A percentile compares a stretch with the other conserved stretches of the same genome.
phyloP scores from a whole-genome alignment of 495 filamentous ascomycete genomes.

The Baudoinia panamericana region DNA sequence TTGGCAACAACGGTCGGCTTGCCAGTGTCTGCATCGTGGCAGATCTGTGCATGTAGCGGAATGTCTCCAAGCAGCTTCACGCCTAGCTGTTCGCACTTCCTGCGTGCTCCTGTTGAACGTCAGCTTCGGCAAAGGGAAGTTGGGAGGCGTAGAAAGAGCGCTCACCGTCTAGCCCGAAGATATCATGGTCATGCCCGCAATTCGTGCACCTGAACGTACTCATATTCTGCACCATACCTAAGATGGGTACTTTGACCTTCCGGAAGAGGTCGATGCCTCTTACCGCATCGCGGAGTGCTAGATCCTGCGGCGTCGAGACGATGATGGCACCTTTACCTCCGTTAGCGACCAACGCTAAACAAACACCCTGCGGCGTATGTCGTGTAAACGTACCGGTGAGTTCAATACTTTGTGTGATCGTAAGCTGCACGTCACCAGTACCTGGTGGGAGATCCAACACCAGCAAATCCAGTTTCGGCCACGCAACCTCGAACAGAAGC shows the following conservation, averaged over 20 bases:
- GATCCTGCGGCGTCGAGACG: constrained; percentile 83
- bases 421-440: constrained; percentile 88
- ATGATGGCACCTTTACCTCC: constrained; percentile 59
- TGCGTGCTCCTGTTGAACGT: constrained; percentile 18
- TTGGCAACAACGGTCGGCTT: constrained; percentile 85
- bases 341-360: background rate
- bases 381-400: constrained; percentile 49
- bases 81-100: constrained; percentile 48
- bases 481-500: constrained; percentile 83
- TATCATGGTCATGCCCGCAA: constrained; percentile 58
- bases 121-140: background rate
- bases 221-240: constrained; percentile 98
- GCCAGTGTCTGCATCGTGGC: constrained; percentile 76
- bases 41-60: constrained; percentile 75
- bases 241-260: constrained; percentile 60
- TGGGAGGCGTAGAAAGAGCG: background rate
- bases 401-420: constrained; percentile 78
- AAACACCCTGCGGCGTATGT: too few relatives aligned
- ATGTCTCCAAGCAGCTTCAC: constrained; percentile 78
- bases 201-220: constrained; percentile 68
- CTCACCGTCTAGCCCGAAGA: constrained; percentile 54
- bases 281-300: constrained; percentile 77
- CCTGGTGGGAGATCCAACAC: constrained; percentile 88
- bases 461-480: constrained; percentile 70
- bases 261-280: constrained; percentile 86